These are phyloP conservation scores for Calonectria multiphialidica DNA, from an alignment of 2,329 filamentous ascomycete species.

Conservation along the genomic window DNA sequence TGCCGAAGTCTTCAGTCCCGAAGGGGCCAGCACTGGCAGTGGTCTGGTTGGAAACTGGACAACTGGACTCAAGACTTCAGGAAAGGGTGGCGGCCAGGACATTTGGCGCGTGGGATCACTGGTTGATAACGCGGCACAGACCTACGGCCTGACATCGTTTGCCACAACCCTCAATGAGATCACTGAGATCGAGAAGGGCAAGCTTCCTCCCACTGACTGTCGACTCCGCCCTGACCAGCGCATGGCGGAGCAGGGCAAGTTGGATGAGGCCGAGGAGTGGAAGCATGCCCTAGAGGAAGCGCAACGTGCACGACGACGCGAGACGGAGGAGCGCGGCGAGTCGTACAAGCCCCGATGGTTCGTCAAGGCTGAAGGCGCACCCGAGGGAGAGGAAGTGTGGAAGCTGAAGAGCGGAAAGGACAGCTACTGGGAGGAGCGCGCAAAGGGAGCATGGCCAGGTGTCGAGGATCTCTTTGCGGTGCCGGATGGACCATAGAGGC, in stretches of 20 bases:
- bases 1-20: constrained; percentile 77
- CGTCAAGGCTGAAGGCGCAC: constrained; percentile 71
- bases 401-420: constrained; percentile 84
- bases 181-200: constrained; percentile 80
- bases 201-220: constrained; percentile 84
- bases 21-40: constrained; percentile 74
- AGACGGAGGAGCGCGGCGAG: constrained; percentile 81
- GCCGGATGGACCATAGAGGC: constrained; percentile 30
- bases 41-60: constrained; percentile 91
- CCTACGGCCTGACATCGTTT: constrained; percentile 91
- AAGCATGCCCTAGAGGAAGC: constrained; percentile 89
- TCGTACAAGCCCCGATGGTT: constrained; percentile 88
- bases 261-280: constrained; percentile 85
- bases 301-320: constrained; percentile 80
- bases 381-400: constrained; percentile 77
- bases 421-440: constrained; percentile 93
- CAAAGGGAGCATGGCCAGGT: constrained; percentile 73
- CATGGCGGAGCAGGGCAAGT: constrained; percentile 82
- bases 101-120: constrained; percentile 85
- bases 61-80: constrained; percentile 73
- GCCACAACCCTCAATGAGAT: constrained; percentile 90
- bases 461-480: constrained; percentile 64
- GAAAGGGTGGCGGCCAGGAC: constrained; percentile 70
- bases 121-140: constrained; percentile 81
- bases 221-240: constrained; percentile 89